A percentile compares a stretch with the other conserved stretches of the same genome.
Conservation (phyloP, 1,139 yeast species). For the Candida sojae region DNA sequence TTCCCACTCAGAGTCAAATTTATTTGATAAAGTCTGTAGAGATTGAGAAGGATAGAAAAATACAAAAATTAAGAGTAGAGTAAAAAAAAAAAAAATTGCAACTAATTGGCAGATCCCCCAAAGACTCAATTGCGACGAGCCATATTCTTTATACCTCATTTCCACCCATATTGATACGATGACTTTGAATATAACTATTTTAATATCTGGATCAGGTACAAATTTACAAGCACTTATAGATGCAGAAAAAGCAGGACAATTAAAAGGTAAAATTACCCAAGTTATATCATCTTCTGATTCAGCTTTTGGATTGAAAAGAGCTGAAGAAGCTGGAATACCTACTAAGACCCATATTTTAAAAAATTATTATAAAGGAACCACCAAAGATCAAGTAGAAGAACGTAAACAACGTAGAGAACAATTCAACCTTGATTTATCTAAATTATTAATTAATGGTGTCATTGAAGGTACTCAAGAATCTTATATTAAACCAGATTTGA, state of each 20-base stretch:
- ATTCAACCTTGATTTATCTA: slow-evolving; percentile 80
- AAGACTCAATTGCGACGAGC: neutral
- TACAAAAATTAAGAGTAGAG: neutral
- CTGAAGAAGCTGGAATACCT: slow-evolving; percentile 65
- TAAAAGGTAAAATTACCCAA: slow-evolving; percentile 58
- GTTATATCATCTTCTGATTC: slow-evolving; percentile 82
- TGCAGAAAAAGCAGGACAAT: slow-evolving; percentile 49
- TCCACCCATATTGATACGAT: slow-evolving; percentile 3
- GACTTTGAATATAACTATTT: slow-evolving; percentile 56
- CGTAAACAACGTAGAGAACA: slow-evolving; percentile 63
- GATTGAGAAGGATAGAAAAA: neutral
- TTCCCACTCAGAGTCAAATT: slow-evolving; percentile 2
- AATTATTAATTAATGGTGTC: slow-evolving; percentile 55
- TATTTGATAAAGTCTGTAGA: neutral
- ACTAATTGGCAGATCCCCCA: neutral
- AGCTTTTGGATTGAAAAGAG: slow-evolving; percentile 86
- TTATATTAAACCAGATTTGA: slow-evolving; percentile 67
- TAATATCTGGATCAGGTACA: slow-evolving; percentile 93
- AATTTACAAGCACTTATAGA: slow-evolving; percentile 92
- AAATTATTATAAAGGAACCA: slow-evolving; percentile 70
- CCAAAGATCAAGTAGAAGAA: slow-evolving; percentile 60
- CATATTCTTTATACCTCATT: neutral
- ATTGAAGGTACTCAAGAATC: slow-evolving; percentile 29
- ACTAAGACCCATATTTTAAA: slow-evolving; percentile 72
- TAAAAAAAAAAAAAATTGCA: neutral